These are phyloP conservation scores for Leucosporidium scottii DNA, from an alignment of 768 basidiomycete species.

Conservation along the genomic window DNA sequence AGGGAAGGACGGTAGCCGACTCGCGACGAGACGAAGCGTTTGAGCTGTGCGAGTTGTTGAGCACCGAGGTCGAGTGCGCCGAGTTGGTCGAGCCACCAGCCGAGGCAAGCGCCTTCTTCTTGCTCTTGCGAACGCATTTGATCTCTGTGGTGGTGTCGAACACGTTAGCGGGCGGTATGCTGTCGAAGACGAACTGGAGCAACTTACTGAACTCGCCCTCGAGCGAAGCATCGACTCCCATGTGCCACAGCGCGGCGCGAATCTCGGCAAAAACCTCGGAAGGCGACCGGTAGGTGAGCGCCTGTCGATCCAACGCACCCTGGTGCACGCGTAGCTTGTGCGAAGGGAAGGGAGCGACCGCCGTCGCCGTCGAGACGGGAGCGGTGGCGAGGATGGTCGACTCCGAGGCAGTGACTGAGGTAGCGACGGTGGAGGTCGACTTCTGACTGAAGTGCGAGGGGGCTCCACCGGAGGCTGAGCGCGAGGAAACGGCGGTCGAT, in stretches of 20 bases:
- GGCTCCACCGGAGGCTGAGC: conserved; percentile 18
- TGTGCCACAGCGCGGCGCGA: conserved; percentile 65
- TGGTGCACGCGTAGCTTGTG: conserved; percentile 66
- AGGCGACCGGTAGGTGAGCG: conserved; percentile 73
- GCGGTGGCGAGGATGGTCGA: not conserved
- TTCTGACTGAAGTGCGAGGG: conserved; percentile 8
- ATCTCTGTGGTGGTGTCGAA: conserved; percentile 10
- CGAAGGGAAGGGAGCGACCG: not conserved
- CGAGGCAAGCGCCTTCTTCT: conserved; percentile 20
- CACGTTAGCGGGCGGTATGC: not conserved
- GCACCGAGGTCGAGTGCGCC: conserved; percentile 36
- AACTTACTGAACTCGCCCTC: conserved; percentile 76
- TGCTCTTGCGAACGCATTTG: conserved; percentile 33
- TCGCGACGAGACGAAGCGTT: conserved; percentile 41
- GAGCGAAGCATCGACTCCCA: conserved; percentile 81
- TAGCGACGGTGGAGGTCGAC: conserved; percentile 12
- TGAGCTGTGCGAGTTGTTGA: not conserved
- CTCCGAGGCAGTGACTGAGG: conserved; percentile 8
- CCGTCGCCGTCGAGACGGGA: not conserved
- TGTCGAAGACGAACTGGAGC: not conserved
- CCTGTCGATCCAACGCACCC: conserved; percentile 84
- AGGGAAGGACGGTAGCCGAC: conserved; percentile 9
- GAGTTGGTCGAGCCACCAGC: conserved; percentile 5
- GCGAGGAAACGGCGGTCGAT: conserved; percentile 14
- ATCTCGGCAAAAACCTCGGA: conserved; percentile 84